A percentile compares a stretch with the other conserved stretches of the same genome.
phyloP scores from a whole-genome alignment of 1,139 yeast species.

The Geotrichum reessii region DNA sequence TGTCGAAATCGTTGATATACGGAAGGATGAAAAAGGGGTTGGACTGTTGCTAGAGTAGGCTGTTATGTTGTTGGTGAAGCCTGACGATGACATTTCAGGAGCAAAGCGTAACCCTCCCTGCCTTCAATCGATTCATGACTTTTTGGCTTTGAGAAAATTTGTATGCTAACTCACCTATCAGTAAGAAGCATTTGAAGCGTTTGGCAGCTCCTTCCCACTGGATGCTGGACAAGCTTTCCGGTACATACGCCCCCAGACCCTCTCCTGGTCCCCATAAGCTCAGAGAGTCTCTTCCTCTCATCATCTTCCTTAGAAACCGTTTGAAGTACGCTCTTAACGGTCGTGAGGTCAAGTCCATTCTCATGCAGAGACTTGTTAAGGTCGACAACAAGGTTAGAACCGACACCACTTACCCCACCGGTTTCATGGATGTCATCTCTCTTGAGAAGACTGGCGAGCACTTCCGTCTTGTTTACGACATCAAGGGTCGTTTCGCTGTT shows the following conservation, averaged over 20 bases:
- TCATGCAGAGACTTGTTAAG: slow-evolving; percentile 98
- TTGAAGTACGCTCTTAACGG: slow-evolving; percentile 99
- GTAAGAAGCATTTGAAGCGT: slow-evolving; percentile 15
- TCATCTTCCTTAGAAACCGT: slow-evolving; percentile 98
- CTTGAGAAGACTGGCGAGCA: slow-evolving; percentile 97
- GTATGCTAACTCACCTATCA: not conserved
- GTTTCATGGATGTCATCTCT: slow-evolving; percentile 97
- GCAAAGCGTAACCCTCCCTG: not conserved
- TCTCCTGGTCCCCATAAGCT: slow-evolving; percentile 99
- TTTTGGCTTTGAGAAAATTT: not conserved
- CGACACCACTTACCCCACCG: slow-evolving; percentile 97
- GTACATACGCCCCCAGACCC: slow-evolving; percentile 99
- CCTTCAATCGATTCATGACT: not conserved
- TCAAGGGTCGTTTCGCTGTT: slow-evolving; percentile 98
- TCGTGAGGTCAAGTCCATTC: slow-evolving; percentile 97
- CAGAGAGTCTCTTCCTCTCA: slow-evolving; percentile 97
- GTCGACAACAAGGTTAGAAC: slow-evolving; percentile 99
- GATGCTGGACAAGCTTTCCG: slow-evolving; percentile 99
- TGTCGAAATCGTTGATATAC: not conserved
- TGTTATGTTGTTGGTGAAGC: not conserved
- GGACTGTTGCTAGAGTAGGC: not conserved
- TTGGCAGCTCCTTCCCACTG: slow-evolving; percentile 94
- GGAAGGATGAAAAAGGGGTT: not conserved
- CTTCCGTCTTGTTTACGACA: slow-evolving; percentile 97
- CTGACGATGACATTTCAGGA: not conserved